These are phyloP conservation scores for Salix caprea DNA, from an alignment of 345 rosid genomes.

Conservation along the genomic window DNA sequence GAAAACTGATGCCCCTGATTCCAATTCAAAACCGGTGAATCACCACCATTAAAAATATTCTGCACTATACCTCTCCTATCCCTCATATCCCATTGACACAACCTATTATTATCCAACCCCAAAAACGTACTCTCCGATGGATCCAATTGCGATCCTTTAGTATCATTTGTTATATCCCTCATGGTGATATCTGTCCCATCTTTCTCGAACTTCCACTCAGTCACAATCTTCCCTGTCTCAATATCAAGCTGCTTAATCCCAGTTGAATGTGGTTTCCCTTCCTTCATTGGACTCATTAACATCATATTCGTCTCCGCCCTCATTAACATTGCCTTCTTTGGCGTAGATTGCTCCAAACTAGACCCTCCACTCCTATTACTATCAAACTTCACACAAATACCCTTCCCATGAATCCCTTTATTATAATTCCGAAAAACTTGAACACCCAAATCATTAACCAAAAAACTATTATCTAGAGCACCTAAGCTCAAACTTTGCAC, in stretches of 20 bases:
- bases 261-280: conserved; percentile 59
- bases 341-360: conserved; percentile 39
- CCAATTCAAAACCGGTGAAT: conserved; percentile 78
- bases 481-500: conserved; percentile 88
- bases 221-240: conserved; percentile 81
- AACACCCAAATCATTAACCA: conserved; percentile 82
- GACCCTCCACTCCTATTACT: conserved; percentile 24
- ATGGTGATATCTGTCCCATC: conserved; percentile 80
- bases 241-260: conserved; percentile 86
- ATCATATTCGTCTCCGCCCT: conserved; percentile 94
- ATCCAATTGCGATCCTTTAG: conserved; percentile 83
- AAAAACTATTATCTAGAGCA: conserved; percentile 82
- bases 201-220: conserved; percentile 85
- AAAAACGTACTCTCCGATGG: conserved; percentile 88
- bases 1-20: conserved; percentile 93
- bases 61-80: conserved; percentile 79
- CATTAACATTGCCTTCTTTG: conserved; percentile 84
- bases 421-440: conserved; percentile 71
- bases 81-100: conserved; percentile 98
- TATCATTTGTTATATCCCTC: conserved; percentile 84
- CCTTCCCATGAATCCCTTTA: conserved; percentile 79
- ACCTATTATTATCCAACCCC: conserved; percentile 88
- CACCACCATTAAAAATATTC: conserved; percentile 44
- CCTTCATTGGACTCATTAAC: conserved; percentile 84
- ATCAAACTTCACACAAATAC: conserved; percentile 60